phyloP scores from a whole-genome alignment of 345 rosid species.

The Populus pruinosa region DNA sequence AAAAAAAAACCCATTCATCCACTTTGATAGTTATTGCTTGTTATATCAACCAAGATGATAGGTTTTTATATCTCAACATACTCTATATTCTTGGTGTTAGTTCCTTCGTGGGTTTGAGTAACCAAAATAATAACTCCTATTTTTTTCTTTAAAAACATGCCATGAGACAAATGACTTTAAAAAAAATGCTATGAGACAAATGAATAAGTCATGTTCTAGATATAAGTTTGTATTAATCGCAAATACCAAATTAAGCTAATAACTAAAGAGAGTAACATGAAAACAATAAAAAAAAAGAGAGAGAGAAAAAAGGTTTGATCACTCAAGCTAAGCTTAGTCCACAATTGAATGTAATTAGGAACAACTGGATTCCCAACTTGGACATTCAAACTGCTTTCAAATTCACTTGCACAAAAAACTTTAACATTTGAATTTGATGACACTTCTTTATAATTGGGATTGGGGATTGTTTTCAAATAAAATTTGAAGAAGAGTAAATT shows the following conservation, averaged over 20 bases:
- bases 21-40: no score
- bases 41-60: no score
- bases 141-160: no score
- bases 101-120: no score
- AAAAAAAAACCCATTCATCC: no score
- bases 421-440: constrained; percentile 4
- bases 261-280: constrained; percentile 46
- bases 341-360: constrained; percentile 34
- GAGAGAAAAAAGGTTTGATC: constrained; percentile 79
- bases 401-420: constrained; percentile 19
- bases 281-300: constrained; percentile 70
- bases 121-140: no score
- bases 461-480: constrained; percentile 16
- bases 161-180: no score
- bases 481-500: constrained; percentile 27
- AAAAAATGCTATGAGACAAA: no score
- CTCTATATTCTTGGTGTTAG: no score
- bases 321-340: constrained; percentile 44
- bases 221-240: no score
- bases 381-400: constrained; percentile 35
- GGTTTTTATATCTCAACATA: no score
- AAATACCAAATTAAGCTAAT: not conserved
- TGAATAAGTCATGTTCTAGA: no score
- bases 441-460: not conserved
- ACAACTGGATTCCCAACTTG: constrained; percentile 46